Conservation (phyloP, 805 yeast species). For the Pichia cabralensis region DNA sequence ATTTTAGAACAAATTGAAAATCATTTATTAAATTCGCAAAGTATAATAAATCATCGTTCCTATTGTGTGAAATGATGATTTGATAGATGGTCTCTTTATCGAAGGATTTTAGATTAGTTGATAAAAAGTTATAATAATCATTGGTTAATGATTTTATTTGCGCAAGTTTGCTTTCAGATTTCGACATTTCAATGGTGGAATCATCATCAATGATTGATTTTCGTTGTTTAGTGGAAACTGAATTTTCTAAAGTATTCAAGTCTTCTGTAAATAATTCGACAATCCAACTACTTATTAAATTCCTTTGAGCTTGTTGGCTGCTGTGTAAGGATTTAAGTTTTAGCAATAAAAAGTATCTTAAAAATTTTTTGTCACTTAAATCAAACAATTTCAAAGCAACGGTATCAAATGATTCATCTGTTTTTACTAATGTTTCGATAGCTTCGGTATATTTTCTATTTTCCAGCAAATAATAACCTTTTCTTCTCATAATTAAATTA, state of each 20-base stretch:
- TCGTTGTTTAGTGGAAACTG: slow-evolving; percentile 1
- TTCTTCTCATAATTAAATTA: slow-evolving; percentile 40
- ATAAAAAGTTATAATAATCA: slow-evolving; percentile 41
- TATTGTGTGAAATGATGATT: slow-evolving; percentile 56
- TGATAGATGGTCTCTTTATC: slow-evolving; percentile 66
- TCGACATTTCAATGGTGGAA: no score
- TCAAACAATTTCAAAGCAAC: slow-evolving; percentile 50
- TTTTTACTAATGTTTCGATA: slow-evolving; percentile 51
- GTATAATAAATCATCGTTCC: slow-evolving; percentile 50
- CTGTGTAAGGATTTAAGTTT: slow-evolving; percentile 30
- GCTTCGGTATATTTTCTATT: slow-evolving; percentile 26
- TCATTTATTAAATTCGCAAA: slow-evolving; percentile 65
- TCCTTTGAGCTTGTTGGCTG: slow-evolving; percentile 32
- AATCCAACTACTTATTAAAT: slow-evolving; percentile 55
- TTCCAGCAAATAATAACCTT: slow-evolving; percentile 41
- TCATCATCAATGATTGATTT: background rate
- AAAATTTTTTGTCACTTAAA: slow-evolving; percentile 29
- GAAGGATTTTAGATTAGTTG: slow-evolving; percentile 35
- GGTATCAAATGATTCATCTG: slow-evolving; percentile 59
- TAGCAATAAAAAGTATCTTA: slow-evolving; percentile 35
- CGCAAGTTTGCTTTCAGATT: no score
- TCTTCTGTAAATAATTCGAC: slow-evolving; percentile 46
- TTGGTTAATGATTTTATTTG: slow-evolving; percentile 11
- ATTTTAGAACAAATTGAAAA: slow-evolving; percentile 54
- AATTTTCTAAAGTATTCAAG: slow-evolving; percentile 32